Percentiles rank a stretch among this genome's conserved stretches.
phyloP scores from a whole-genome alignment of 306 rosid genomes.

The Comarum palustre region DNA sequence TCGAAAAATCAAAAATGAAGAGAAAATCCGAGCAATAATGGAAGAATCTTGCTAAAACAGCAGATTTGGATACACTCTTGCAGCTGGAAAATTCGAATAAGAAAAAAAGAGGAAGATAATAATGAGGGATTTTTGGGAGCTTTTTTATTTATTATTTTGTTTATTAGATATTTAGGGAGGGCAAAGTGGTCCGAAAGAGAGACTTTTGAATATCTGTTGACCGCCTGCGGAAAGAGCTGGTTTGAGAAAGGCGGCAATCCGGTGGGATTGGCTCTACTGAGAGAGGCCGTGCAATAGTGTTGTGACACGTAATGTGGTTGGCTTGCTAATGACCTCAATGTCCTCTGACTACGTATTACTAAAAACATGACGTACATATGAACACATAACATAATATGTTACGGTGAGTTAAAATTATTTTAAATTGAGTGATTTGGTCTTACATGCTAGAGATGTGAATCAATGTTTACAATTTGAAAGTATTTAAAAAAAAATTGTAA shows the following conservation, averaged over 20 bases:
- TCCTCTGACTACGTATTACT: no score
- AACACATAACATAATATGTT: no score
- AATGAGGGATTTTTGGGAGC: not conserved
- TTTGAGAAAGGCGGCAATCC: slow-evolving; percentile 7
- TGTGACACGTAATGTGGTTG: no score
- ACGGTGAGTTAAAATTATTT: no score
- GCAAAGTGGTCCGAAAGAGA: slow-evolving; percentile 15
- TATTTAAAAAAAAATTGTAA: no score
- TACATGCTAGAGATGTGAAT: no score
- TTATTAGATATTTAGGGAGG: not conserved
- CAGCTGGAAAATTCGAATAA: slow-evolving; percentile 14
- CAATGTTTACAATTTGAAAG: no score
- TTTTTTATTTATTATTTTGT: not conserved
- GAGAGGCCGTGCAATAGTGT: not conserved
- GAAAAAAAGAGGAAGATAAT: slow-evolving; percentile 7
- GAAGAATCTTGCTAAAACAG: slow-evolving; percentile 29
- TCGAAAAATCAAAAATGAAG: not conserved
- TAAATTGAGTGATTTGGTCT: no score
- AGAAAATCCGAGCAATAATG: slow-evolving; percentile 1
- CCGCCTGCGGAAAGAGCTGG: slow-evolving; percentile 32
- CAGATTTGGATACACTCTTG: not conserved
- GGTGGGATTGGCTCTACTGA: not conserved
- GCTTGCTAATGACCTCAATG: no score
- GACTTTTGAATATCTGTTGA: not conserved
- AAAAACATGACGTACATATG: no score